A percentile compares a stretch with the other conserved stretches of the same genome.
Conservation (phyloP, 169 alveolate genomes). For the Plasmodium gaboni region DNA sequence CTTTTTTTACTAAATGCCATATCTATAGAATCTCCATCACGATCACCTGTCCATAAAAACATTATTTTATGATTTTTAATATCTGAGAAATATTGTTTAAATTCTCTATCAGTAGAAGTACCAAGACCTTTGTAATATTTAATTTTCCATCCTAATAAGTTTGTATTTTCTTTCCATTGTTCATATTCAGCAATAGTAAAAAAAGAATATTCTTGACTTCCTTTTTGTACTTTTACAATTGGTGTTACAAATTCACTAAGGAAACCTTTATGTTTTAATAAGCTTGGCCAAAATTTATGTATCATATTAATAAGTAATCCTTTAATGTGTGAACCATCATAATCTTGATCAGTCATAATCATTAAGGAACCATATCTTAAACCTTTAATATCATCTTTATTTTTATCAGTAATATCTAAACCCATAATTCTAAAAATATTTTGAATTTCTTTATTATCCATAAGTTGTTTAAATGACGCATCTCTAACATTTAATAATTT, state of each 20-base stretch:
- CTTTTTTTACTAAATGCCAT: constrained; percentile 98
- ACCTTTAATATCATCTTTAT: constrained; percentile 91
- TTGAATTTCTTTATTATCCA: constrained; percentile 97
- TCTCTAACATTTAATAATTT: constrained; percentile 99
- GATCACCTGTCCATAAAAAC: constrained; percentile 86
- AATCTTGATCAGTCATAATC: constrained; percentile 99
- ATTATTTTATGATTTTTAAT: constrained; percentile 94
- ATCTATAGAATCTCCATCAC: constrained; percentile 96
- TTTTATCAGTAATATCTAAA: constrained; percentile 90
- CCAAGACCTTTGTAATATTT: constrained; percentile 99
- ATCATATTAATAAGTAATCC: constrained; percentile 99
- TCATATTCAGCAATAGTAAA: constrained; percentile 98
- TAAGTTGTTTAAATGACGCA: constrained; percentile 95
- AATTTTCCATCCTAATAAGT: constrained; percentile 94
- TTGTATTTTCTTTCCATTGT: constrained; percentile 92
- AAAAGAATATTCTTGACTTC: constrained; percentile 92
- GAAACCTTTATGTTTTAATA: constrained; percentile 96
- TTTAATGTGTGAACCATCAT: constrained; percentile 99
- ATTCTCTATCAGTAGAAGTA: constrained; percentile 98
- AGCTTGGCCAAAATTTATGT: constrained; percentile 99
- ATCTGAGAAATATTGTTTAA: constrained; percentile 98
- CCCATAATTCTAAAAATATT: constrained; percentile 97
- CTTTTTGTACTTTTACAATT: constrained; percentile 96
- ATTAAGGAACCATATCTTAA: constrained; percentile 98
- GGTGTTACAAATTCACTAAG: constrained; percentile 99